phyloP scores from a whole-genome alignment of 441 rosid species.

The Pelargonium fulgidum region DNA sequence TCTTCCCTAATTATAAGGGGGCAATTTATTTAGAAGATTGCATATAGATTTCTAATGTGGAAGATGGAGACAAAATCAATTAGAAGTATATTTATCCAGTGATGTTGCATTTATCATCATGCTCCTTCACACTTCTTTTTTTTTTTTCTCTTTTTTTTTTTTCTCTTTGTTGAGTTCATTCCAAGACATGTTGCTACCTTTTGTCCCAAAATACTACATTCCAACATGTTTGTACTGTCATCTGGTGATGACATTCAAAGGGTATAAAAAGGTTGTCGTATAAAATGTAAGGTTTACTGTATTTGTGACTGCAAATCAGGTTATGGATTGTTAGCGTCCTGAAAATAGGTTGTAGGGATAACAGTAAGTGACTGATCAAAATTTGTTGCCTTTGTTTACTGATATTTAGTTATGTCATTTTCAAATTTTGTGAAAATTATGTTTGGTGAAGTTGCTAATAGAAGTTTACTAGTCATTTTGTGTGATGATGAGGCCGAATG shows the following conservation, averaged over 20 bases:
- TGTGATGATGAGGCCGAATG: no score
- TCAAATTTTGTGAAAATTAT: not conserved
- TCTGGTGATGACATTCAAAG: not conserved
- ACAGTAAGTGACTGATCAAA: not conserved
- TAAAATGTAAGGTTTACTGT: not conserved
- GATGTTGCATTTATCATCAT: not conserved
- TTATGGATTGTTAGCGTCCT: not conserved
- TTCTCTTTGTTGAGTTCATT: not conserved
- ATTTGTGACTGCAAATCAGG: not conserved
- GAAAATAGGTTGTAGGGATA: not conserved
- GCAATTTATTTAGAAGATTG: not conserved
- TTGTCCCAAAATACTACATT: no score
- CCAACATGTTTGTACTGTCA: no score
- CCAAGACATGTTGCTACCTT: not conserved
- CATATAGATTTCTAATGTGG: not conserved
- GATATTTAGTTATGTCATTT: not conserved
- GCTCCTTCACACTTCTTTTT: not conserved
- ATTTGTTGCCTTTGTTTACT: not conserved
- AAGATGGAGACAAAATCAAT: not conserved
- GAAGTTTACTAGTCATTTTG: no score
- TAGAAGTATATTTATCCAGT: not conserved
- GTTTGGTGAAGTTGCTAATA: not conserved
- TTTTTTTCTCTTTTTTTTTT: not conserved
- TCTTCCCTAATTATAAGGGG: not conserved
- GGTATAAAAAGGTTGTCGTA: not conserved